Percentiles rank a stretch among this genome's conserved stretches.
phyloP scores from a whole-genome alignment of 1,284 basidiomycete genomes.

The Puccinia polysora region DNA sequence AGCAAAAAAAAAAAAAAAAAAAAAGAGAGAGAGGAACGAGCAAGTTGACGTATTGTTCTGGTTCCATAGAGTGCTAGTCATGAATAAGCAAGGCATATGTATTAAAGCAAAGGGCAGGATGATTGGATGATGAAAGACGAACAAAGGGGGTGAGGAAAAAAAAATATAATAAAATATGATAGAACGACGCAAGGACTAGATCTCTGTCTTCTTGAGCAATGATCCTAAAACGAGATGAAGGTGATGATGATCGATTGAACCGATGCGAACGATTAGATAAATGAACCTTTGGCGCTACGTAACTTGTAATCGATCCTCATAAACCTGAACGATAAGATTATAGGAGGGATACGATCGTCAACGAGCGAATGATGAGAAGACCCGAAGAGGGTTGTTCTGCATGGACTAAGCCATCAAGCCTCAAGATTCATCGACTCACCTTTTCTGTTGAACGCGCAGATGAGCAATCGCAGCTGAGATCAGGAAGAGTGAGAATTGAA shows the following conservation, averaged over 20 bases:
- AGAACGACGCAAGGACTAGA: too few species aligned
- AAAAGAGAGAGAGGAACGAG: neutral
- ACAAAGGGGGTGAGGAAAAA: too few species aligned
- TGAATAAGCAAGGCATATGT: neutral
- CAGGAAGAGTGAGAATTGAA: constrained; percentile 32
- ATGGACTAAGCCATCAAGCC: neutral
- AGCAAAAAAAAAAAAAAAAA: neutral
- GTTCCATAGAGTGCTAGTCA: neutral
- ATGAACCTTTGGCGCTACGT: constrained; percentile 29
- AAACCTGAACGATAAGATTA: constrained; percentile 22
- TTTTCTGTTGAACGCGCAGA: constrained; percentile 36
- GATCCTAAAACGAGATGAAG: neutral
- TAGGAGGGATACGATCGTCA: too few species aligned
- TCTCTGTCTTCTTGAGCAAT: too few species aligned
- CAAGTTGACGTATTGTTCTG: neutral
- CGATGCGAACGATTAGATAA: constrained; percentile 1
- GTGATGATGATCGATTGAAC: too few species aligned
- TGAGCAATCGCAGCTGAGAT: constrained; percentile 30
- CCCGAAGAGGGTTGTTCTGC: neutral
- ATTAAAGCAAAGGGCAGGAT: neutral
- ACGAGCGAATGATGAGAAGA: neutral
- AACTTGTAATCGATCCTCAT: constrained; percentile 43
- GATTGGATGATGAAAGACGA: too few species aligned
- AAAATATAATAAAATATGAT: too few species aligned
- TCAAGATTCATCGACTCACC: constrained; percentile 3